phyloP scores from a whole-genome alignment of 352 stramenopile genomes.

The Pythium guiyangense region DNA sequence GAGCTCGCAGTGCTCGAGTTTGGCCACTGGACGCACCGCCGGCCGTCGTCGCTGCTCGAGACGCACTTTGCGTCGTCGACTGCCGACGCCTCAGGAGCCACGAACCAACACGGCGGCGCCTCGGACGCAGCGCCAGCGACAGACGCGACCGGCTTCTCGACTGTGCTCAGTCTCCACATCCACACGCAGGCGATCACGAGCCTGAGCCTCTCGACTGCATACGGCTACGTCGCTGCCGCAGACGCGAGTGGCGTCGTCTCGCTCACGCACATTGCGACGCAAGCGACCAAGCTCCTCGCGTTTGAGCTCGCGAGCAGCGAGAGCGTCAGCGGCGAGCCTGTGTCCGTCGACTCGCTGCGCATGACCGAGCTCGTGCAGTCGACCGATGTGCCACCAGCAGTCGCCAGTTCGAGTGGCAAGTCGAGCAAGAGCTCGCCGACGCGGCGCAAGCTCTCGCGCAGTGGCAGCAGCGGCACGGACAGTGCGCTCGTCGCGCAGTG shows the following conservation, averaged over 20 bases:
- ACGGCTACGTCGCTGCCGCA: conserved; percentile 45
- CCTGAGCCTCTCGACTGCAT: conserved; percentile 40
- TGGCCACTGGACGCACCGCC: conserved; percentile 11
- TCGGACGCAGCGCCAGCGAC: conserved; percentile 4
- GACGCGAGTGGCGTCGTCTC: conserved; percentile 59
- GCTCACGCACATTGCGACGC: conserved; percentile 40
- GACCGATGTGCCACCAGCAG: conserved; percentile 33
- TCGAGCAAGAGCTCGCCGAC: conserved; percentile 3
- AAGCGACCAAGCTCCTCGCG: conserved; percentile 52
- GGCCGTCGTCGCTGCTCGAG: conserved; percentile 7
- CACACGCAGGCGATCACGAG: conserved; percentile 52
- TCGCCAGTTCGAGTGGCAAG: not conserved
- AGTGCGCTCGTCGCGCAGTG: conserved; percentile 25
- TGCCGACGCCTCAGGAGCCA: no score
- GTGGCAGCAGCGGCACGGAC: conserved; percentile 6
- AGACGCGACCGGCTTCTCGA: conserved; percentile 31
- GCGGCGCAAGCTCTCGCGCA: no score
- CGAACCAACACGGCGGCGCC: no score
- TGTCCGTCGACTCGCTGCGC: conserved; percentile 60
- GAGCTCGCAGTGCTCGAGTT: conserved; percentile 58
- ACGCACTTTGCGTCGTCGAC: conserved; percentile 4
- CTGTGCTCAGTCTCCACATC: conserved; percentile 49
- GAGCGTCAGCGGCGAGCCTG: no score
- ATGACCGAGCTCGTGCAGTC: conserved; percentile 64
- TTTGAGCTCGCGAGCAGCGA: conserved; percentile 53